Evolutionary conservation across 192 early-diverging fungal genomes (phyloP).

Genomic region (Backusella australiensis): DNA sequence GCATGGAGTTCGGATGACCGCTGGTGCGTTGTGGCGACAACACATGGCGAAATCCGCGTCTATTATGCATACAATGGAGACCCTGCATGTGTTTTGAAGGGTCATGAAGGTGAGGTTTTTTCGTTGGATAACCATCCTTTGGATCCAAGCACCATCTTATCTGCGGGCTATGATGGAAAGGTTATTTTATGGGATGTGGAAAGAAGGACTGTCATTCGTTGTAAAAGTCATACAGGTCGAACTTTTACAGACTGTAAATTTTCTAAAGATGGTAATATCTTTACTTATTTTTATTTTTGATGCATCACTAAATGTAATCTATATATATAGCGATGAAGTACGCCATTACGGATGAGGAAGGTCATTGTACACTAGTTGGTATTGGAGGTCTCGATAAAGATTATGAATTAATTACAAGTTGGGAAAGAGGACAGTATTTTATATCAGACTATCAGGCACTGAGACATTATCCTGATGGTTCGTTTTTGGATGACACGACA

Average conservation of each 20-base stretch:
- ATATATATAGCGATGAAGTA: constrained; percentile 44
- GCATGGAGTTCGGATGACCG: constrained; percentile 73
- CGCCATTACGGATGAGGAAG: constrained; percentile 69
- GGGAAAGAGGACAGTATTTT: constrained; percentile 73
- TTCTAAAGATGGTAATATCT: constrained; percentile 62
- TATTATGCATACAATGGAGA: constrained; percentile 67
- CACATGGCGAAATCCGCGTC: constrained; percentile 63
- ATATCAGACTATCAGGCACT: constrained; percentile 70
- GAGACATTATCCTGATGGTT: constrained; percentile 60
- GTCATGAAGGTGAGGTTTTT: constrained; percentile 66
- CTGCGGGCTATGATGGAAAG: constrained; percentile 80
- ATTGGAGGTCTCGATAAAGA: constrained; percentile 49
- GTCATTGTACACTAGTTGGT: constrained; percentile 71
- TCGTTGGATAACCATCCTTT: constrained; percentile 74
- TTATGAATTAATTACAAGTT: constrained; percentile 43
- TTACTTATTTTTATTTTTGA: not conserved
- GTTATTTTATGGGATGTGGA: constrained; percentile 75
- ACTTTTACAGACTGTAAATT: constrained; percentile 73
- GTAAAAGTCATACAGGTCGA: constrained; percentile 41
- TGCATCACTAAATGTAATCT: not conserved
- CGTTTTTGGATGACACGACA: constrained; percentile 70
- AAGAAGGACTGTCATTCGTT: constrained; percentile 10
- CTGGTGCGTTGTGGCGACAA: constrained; percentile 63
- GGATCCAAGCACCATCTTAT: constrained; percentile 68
- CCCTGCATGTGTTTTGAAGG: constrained; percentile 47